Base-by-base conservation (phyloP, 768 basidiomycete species). In the Lanmaoa rubissima region DNA sequence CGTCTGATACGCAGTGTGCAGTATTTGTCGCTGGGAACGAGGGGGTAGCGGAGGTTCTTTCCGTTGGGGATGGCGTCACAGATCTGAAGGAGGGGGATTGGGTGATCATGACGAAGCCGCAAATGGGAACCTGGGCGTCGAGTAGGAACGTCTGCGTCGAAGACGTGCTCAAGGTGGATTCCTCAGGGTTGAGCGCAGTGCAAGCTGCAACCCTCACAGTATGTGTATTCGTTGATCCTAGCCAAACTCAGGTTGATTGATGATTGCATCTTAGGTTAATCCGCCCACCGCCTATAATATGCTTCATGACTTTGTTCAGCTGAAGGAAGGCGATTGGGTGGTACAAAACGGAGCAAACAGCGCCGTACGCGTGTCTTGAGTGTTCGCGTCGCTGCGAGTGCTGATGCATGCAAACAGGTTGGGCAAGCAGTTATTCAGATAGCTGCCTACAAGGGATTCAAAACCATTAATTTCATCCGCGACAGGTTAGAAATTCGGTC, bases 351-450 rank as follows among this genome's bases (percentile, higher is more conserved):
- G 90, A 28, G 86, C 85, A 19, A 94, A 94, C 63, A 88, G 88
- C 61, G 88, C 89, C 19, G 92, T 91, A 55, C 47, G 85, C 73
- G 16, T 50, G 24, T 51, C 12, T n/a, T 11, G 24, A 10, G 11
- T 45, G 4, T 35, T 45, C 11, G 35, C 50, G n/a, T 43, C 9
- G 13, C 19, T 40, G 40, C 11, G 16, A 36, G 16, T 35, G 47
- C 31, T 64, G 48, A 60, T 9, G 14, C 28, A 36, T 53, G 43
- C 54, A 43, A 47, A 17, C 53, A 88, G 87, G 87, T 90, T 14
- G 92, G 92, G 13, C 89, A 94, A 76, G 85, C 86, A 0, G 88
- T 93, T 24, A 90, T 94, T 48, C 92, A 94, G 62, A 86, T 95
- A 39, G 90, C 91, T n/a, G 84, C 81, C 32, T 76, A 80, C 16